phyloP scores from a whole-genome alignment of 2,329 filamentous ascomycete genomes.

The Clonostachys solani region DNA sequence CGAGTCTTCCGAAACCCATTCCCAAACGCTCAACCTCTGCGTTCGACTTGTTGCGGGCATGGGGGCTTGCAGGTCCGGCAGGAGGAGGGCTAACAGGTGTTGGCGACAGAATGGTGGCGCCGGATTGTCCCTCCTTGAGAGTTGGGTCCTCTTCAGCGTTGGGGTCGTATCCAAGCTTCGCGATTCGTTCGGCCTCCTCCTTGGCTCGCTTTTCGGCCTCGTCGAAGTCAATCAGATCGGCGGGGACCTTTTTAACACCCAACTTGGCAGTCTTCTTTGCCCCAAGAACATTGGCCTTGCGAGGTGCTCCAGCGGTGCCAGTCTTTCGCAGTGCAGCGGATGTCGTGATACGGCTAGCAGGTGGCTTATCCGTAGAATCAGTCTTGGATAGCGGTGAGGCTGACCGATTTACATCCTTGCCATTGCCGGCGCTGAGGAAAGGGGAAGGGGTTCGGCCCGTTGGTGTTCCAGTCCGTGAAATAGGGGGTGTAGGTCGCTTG shows the following conservation, averaged over 20 bases:
- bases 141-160: slow-evolving; percentile 69
- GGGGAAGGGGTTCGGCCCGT: slow-evolving; percentile 83
- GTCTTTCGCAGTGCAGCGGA: slow-evolving; percentile 82
- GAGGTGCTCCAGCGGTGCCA: slow-evolving; percentile 55
- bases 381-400: slow-evolving; percentile 75
- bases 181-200: slow-evolving; percentile 94
- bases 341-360: slow-evolving; percentile 69
- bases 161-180: slow-evolving; percentile 91
- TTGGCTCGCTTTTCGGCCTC: slow-evolving; percentile 96
- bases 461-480: slow-evolving; percentile 84
- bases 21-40: slow-evolving; percentile 85
- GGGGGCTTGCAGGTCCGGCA: slow-evolving; percentile 35
- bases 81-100: slow-evolving; percentile 66
- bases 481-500: slow-evolving; percentile 90
- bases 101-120: slow-evolving; percentile 64
- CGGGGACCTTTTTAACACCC: slow-evolving; percentile 85
- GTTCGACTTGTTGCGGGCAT: slow-evolving; percentile 57
- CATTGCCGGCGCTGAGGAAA: slow-evolving; percentile 75
- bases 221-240: slow-evolving; percentile 87
- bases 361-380: slow-evolving; percentile 48
- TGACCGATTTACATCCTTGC: slow-evolving; percentile 70
- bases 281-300: slow-evolving; percentile 81
- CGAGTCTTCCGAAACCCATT: slow-evolving; percentile 81
- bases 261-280: slow-evolving; percentile 81
- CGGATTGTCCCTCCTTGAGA: slow-evolving; percentile 31